Percentiles rank a stretch among this genome's conserved stretches.
These are phyloP conservation scores for Lodderomyces jiufengensis DNA, from an alignment of 1,139 yeast genomes.

Conservation along the genomic window DNA sequence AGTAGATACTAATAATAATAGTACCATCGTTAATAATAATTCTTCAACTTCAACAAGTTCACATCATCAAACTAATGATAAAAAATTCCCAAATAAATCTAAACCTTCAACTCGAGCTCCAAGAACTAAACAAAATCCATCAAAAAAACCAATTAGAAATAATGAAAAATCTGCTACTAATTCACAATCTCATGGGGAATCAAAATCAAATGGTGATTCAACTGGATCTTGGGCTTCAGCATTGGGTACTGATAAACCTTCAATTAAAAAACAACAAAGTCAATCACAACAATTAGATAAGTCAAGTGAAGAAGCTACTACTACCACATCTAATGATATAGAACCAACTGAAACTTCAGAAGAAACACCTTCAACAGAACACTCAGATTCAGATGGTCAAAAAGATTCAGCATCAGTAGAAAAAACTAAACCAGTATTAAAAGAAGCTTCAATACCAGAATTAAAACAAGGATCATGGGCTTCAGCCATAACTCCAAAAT, in stretches of 20 bases:
- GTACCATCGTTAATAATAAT: conserved; percentile 3
- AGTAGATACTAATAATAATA: conserved; percentile 7
- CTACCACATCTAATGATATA: not conserved
- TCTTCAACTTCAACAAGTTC: conserved; percentile 2
- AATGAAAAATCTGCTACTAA: conserved; percentile 2
- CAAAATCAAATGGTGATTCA: conserved; percentile 16
- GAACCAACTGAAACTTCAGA: not conserved
- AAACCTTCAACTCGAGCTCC: conserved; percentile 11
- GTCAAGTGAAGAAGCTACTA: conserved; percentile 8
- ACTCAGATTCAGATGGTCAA: conserved; percentile 2
- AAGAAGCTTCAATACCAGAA: conserved; percentile 29
- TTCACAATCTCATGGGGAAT: too few species aligned
- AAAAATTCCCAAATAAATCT: conserved; percentile 8
- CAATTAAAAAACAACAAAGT: conserved; percentile 12
- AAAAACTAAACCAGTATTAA: conserved; percentile 23
- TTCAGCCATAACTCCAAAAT: conserved; percentile 56
- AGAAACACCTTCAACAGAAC: conserved; percentile 6
- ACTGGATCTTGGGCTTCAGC: conserved; percentile 53
- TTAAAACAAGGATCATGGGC: conserved; percentile 51
- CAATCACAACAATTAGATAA: conserved; percentile 4
- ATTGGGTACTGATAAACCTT: conserved; percentile 37
- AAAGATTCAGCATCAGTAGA: conserved; percentile 11
- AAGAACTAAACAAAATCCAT: conserved; percentile 6
- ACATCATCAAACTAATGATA: conserved; percentile 1
- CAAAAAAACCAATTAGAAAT: conserved; percentile 5